Evolutionary conservation across 768 basidiomycete genomes (phyloP).

Genomic region (Russula foetens): DNA sequence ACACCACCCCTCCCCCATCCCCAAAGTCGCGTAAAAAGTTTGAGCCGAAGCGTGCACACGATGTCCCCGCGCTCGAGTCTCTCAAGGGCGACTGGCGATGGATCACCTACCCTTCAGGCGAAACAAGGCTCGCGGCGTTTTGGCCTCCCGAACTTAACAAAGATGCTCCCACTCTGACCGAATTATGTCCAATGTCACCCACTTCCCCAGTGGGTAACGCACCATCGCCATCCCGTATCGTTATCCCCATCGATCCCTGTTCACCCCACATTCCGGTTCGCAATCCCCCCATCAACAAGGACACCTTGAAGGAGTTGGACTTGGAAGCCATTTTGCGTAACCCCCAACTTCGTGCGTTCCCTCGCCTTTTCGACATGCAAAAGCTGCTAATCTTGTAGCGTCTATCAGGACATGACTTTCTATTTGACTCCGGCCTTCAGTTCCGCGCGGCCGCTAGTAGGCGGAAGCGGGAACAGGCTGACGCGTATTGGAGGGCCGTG

Average conservation of each 20-base stretch:
- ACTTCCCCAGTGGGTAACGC: conserved; percentile 21
- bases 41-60: conserved; percentile 15
- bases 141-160: conserved; percentile 22
- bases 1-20: background rate
- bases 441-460: conserved; percentile 72
- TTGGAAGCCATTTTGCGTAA: conserved; percentile 79
- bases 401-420: conserved; percentile 69
- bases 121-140: conserved; percentile 20
- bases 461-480: conserved; percentile 61
- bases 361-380: background rate
- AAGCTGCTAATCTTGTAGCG: conserved; percentile 9
- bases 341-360: conserved; percentile 77
- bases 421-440: conserved; percentile 80
- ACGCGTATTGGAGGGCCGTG: conserved; percentile 83
- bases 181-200: conserved; percentile 18
- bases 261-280: conserved; percentile 57
- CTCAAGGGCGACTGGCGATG: conserved; percentile 20
- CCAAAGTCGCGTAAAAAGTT: conserved; percentile 13
- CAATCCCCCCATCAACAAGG: conserved; percentile 72
- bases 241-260: conserved; percentile 34
- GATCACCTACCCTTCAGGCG: conserved; percentile 19
- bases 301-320: conserved; percentile 80
- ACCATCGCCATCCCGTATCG: conserved; percentile 22
- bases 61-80: conserved; percentile 18
- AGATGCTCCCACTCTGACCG: conserved; percentile 13